Conservation (phyloP, 177 flowering plant genomes). For the Vitis hybrid region DNA sequence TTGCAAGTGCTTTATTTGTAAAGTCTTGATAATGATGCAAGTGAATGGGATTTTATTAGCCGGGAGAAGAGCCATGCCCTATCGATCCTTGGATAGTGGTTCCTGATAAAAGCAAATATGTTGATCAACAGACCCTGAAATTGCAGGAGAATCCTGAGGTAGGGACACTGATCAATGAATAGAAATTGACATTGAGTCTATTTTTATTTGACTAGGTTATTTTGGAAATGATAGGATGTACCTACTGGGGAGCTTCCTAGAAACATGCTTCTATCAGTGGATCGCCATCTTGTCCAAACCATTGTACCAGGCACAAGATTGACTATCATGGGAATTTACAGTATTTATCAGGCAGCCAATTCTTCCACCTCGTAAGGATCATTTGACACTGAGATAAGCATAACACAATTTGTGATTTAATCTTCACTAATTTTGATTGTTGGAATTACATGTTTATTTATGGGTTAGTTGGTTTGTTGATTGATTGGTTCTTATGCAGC, state of each 20-base stretch:
- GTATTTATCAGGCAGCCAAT: slow-evolving; percentile 86
- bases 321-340: slow-evolving; percentile 93
- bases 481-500: slow-evolving; percentile 38
- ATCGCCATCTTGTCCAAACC: slow-evolving; percentile 94
- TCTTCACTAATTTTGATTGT: neutral
- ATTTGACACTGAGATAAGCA: neutral
- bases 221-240: slow-evolving; percentile 68
- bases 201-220: neutral
- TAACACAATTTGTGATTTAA: neutral
- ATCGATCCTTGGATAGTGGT: slow-evolving; percentile 95
- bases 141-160: slow-evolving; percentile 99
- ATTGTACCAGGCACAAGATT: slow-evolving; percentile 97
- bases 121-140: slow-evolving; percentile 96
- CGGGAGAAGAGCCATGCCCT: slow-evolving; percentile 94
- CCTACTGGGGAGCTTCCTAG: slow-evolving; percentile 99
- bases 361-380: slow-evolving; percentile 67
- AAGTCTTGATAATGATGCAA: neutral
- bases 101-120: slow-evolving; percentile 95
- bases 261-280: slow-evolving; percentile 90
- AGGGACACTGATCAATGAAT: neutral
- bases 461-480: too few species aligned
- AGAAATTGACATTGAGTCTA: neutral
- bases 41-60: slow-evolving; percentile 32
- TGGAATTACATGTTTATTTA: neutral
- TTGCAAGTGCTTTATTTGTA: neutral